Evolutionary conservation across 106 monocot genomes (phyloP), one percentile per base, ranked within the genome.

Genomic region (Phalaenopsis aphrodite): DNA sequence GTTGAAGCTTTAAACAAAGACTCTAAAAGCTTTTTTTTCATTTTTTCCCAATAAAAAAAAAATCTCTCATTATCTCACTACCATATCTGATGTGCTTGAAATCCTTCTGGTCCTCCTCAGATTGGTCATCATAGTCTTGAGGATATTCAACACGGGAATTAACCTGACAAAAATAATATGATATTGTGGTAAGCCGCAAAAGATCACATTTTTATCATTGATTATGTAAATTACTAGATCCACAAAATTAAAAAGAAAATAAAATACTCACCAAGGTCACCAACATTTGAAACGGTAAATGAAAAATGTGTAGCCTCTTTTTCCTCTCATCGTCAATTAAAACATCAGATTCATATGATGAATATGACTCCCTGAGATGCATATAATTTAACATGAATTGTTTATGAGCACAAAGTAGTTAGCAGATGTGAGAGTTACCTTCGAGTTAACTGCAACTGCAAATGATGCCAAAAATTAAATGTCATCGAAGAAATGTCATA

Each of bases 401-500:
- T 77, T 23, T 30, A 17, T 24, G 36, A 58, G 12, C 43, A 72
- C 23, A 68, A 56, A 10, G 17, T 46, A 47, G 17, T 65, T 68
- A 8, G 12, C 42, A 21, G 0, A 41, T 58, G 36, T 78, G 12
- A 77, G 76, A 64, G 46, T 10, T 65, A 91, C 96, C 94, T 90
- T 85, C 79, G 81, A 38, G 86, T 90, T 79, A 98, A 87, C 42
- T 85, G 82, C 84, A 81, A 41, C 66, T 91, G 94, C n/a, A 98
- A 92, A 55, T 83, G 86, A 75, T 98, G 94, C 97, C 97, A 98
- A 79, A 98, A 98, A 79, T 98, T 98, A 76, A 85, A 98, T 78
- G 97, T 98, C 97, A 98, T 98, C 18, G 97, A 98, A 81, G 97
- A 98, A 84, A 98, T 94, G 65, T 94, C 94, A 86, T 87, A 91